phyloP scores from a whole-genome alignment of 2,329 filamentous ascomycete species.

The Nothophaeocryptopus gaeumannii region DNA sequence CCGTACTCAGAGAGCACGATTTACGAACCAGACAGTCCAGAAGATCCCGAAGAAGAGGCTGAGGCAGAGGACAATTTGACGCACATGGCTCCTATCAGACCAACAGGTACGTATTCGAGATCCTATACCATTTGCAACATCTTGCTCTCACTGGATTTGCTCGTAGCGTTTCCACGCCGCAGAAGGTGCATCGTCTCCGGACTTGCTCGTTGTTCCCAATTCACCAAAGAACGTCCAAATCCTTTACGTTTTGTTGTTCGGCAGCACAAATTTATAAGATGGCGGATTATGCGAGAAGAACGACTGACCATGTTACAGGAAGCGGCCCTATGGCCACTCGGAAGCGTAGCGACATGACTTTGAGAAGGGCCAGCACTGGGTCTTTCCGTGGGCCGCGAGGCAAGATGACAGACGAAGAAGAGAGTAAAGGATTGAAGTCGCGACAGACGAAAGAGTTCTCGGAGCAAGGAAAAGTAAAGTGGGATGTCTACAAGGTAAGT shows the following conservation, averaged over 20 bases:
- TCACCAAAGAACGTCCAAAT: no score
- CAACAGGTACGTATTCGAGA: conserved; percentile 25
- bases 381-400: conserved; percentile 84
- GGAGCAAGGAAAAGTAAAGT: conserved; percentile 97
- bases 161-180: conserved; percentile 14
- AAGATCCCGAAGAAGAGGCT: conserved; percentile 52
- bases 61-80: conserved; percentile 68
- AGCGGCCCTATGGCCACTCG: conserved; percentile 50
- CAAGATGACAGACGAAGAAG: conserved; percentile 81
- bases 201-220: no score
- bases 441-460: conserved; percentile 83
- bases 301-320: conserved; percentile 15
- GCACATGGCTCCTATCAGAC: conserved; percentile 73
- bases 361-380: conserved; percentile 86
- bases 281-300: no score
- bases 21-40: conserved; percentile 46
- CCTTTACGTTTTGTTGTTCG: no score
- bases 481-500: conserved; percentile 73
- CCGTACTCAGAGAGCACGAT: conserved; percentile 42
- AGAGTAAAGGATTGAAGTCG: conserved; percentile 60
- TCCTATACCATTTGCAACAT: background rate
- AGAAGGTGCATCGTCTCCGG: conserved; percentile 10
- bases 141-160: background rate
- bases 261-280: no score
- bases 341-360: conserved; percentile 67